Conservation (phyloP, 208 protist species). For the Acanthamoeba culbertsoni region DNA sequence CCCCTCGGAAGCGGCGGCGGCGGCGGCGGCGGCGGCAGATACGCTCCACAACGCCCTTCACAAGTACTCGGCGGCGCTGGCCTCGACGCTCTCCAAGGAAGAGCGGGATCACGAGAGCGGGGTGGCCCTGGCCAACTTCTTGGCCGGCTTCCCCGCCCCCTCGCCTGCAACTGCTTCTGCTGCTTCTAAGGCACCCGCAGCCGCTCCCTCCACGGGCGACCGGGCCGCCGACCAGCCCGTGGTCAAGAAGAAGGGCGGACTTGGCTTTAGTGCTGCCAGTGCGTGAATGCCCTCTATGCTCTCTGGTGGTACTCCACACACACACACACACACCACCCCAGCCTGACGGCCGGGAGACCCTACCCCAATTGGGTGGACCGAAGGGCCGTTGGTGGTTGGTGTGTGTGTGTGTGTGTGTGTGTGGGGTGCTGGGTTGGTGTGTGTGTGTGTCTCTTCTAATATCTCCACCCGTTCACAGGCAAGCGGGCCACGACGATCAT, state of each 20-base stretch:
- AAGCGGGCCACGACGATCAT: neutral
- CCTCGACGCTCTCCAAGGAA: neutral
- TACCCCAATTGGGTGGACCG: too few relatives aligned
- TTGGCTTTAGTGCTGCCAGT: neutral
- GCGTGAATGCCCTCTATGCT: neutral
- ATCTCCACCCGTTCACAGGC: neutral
- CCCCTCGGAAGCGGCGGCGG: neutral
- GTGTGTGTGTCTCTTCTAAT: neutral
- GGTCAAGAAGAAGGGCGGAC: neutral
- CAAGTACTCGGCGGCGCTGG: neutral
- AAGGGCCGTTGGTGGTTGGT: too few relatives aligned
- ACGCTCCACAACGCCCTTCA: neutral
- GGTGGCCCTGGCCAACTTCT: neutral
- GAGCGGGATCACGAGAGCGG: too few relatives aligned
- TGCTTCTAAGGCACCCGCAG: too few relatives aligned
- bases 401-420: too few relatives aligned
- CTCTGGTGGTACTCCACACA: too few relatives aligned
- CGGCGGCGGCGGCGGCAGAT: neutral
- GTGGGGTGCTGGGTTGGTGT: too few relatives aligned
- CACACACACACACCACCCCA: too few relatives aligned
- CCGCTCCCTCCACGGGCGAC: neutral
- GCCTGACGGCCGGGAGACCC: too few relatives aligned
- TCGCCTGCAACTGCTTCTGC: too few relatives aligned
- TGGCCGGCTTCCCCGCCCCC: neutral
- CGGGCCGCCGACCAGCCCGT: neutral